Percentiles rank a stretch among this genome's conserved stretches.
Conservation (phyloP, 805 yeast genomes). For the Hemisphaericaspora nanyangensis region DNA sequence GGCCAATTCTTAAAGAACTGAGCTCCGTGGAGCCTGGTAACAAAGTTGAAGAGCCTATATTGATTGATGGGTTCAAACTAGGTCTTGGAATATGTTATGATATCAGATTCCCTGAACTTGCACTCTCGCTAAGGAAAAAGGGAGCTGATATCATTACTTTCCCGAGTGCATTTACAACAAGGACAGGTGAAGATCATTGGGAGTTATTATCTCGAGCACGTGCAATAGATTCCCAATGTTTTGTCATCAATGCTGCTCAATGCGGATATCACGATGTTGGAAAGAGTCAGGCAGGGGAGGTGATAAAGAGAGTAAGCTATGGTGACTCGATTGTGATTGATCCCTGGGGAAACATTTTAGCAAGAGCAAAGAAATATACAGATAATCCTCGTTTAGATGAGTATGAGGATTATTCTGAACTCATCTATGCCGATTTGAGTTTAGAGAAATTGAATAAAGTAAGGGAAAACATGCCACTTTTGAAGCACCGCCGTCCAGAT, state of each 20-base stretch:
- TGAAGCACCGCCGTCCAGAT: slow-evolving; percentile 67
- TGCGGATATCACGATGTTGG: slow-evolving; percentile 67
- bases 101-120: slow-evolving; percentile 80
- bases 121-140: slow-evolving; percentile 53
- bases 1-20: slow-evolving; percentile 77
- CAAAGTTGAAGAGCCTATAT: slow-evolving; percentile 43
- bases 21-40: slow-evolving; percentile 79
- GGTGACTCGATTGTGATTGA: slow-evolving; percentile 87
- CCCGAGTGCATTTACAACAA: slow-evolving; percentile 91
- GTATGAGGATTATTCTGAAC: slow-evolving; percentile 36
- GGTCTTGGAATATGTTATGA: slow-evolving; percentile 84
- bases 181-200: slow-evolving; percentile 94
- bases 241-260: slow-evolving; percentile 86
- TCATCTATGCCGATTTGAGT: slow-evolving; percentile 66
- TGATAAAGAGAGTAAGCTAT: slow-evolving; percentile 60
- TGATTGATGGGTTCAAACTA: slow-evolving; percentile 38
- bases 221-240: slow-evolving; percentile 86
- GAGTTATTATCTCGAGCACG: slow-evolving; percentile 71
- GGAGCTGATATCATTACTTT: slow-evolving; percentile 79
- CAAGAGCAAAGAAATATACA: slow-evolving; percentile 37
- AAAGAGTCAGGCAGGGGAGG: slow-evolving; percentile 16
- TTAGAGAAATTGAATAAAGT: slow-evolving; percentile 43
- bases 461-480: slow-evolving; percentile 71
- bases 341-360: slow-evolving; percentile 84
- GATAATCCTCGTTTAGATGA: slow-evolving; percentile 21